Conservation (phyloP, 2,329 filamentous ascomycete genomes). For the Epichloe coenophiala region DNA sequence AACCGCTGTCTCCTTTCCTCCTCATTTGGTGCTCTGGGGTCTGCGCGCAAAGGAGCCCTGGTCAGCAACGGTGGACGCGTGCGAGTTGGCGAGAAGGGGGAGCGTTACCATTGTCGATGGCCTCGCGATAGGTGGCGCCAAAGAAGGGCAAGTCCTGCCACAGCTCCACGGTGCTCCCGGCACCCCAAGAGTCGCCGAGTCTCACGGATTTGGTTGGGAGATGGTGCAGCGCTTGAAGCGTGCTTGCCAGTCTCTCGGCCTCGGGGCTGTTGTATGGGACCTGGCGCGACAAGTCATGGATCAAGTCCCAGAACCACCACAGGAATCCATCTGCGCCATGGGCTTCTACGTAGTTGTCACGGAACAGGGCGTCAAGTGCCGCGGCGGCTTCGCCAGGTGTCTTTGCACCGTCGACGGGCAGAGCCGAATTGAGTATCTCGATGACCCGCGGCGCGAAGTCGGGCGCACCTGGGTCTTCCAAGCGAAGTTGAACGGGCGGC, state of each 20-base stretch:
- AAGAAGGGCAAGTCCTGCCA: conserved; percentile 5
- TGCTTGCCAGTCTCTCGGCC: conserved; percentile 7
- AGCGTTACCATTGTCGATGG: neutral
- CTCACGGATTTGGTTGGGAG: conserved; percentile 1
- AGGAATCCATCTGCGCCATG: conserved; percentile 6
- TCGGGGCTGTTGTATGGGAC: conserved; percentile 8
- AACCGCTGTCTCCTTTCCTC: neutral
- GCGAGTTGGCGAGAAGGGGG: too few species aligned
- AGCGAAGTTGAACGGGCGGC: neutral
- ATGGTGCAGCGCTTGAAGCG: conserved; percentile 4
- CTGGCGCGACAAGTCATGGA: conserved; percentile 11
- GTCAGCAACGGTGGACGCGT: neutral
- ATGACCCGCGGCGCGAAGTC: conserved; percentile 4
- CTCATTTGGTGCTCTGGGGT: neutral
- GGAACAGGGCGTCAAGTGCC: conserved; percentile 4
- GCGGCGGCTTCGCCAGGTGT: neutral
- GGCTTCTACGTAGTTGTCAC: neutral
- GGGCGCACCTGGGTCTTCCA: conserved; percentile 4
- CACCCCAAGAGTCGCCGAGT: neutral
- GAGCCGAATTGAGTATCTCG: conserved; percentile 4
- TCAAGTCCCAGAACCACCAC: conserved; percentile 12
- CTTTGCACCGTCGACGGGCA: neutral
- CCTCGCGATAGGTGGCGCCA: conserved; percentile 4
- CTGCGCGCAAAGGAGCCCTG: neutral
- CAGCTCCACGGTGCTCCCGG: neutral